Conservation (phyloP, 768 basidiomycete genomes). For the Rubroboletus satanas region DNA sequence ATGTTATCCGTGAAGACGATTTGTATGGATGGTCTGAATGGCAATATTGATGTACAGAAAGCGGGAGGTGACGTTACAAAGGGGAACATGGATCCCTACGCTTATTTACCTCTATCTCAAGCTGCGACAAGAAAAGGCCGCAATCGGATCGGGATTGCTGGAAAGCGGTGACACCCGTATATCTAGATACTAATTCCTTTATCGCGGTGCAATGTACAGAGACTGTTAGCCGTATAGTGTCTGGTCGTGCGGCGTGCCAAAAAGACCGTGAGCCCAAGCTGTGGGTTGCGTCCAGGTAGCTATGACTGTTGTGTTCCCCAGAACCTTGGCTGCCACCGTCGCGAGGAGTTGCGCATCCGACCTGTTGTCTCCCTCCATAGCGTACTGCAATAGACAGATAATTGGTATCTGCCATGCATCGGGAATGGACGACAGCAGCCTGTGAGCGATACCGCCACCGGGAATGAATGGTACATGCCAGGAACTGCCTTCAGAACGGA, state of each 20-base stretch:
- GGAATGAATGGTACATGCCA: conserved; percentile 66
- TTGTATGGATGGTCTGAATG: conserved; percentile 4
- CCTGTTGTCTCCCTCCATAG: conserved; percentile 79
- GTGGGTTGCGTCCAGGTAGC: conserved; percentile 56
- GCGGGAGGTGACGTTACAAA: conserved; percentile 94
- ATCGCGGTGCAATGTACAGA: neutral
- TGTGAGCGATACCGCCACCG: conserved; percentile 68
- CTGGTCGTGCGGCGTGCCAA: conserved; percentile 71
- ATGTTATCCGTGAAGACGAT: conserved; percentile 22
- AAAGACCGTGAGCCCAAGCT: conserved; percentile 59
- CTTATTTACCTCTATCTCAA: conserved; percentile 81
- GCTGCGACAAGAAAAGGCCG: conserved; percentile 64
- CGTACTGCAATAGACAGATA: conserved; percentile 66
- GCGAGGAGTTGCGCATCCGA: conserved; percentile 65
- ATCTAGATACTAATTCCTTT: conserved; percentile 1
- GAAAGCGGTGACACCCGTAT: conserved; percentile 47
- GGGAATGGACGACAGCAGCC: conserved; percentile 59
- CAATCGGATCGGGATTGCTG: conserved; percentile 53
- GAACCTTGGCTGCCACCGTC: conserved; percentile 44
- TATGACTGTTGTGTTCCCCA: conserved; percentile 35
- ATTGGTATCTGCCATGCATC: conserved; percentile 49
- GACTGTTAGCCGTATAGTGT: conserved; percentile 58
- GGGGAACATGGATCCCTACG: conserved; percentile 85
- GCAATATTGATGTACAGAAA: conserved; percentile 49
- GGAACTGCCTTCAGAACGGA: conserved; percentile 24